These are phyloP conservation scores for Scutellaria galericulata DNA, from an alignment of 257 asterid species.

Conservation along the genomic window DNA sequence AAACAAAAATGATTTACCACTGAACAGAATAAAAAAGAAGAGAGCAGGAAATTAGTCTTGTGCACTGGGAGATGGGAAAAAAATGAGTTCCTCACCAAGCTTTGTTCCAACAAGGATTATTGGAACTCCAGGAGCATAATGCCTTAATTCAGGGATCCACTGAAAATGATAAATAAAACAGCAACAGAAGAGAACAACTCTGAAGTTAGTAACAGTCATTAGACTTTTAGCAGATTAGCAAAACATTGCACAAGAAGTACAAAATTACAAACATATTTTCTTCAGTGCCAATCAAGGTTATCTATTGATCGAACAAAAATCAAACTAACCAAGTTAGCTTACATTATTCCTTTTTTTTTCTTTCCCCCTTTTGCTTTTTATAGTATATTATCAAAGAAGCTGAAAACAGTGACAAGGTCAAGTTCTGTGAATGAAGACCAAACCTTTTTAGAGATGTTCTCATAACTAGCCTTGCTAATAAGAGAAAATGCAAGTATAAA, in stretches of 20 bases:
- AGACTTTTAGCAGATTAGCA: not conserved
- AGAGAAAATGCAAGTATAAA: constrained; percentile 87
- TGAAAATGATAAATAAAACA: constrained; percentile 36
- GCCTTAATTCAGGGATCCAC: constrained; percentile 94
- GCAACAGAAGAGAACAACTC: not conserved
- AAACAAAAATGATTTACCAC: no score
- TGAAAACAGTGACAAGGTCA: not conserved
- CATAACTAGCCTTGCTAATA: constrained; percentile 85
- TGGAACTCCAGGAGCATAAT: constrained; percentile 87
- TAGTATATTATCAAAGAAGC: constrained; percentile 13
- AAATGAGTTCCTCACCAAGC: constrained; percentile 62
- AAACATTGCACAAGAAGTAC: not conserved
- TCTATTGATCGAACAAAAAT: not conserved
- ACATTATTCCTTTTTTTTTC: no score
- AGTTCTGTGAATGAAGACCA: not conserved
- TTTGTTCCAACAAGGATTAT: constrained; percentile 89
- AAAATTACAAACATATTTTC: not conserved
- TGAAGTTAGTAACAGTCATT: constrained; percentile 15
- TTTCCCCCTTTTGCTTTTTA: not conserved
- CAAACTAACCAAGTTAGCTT: no score
- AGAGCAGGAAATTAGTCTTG: not conserved
- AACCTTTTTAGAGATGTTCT: constrained; percentile 70
- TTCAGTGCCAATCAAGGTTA: not conserved
- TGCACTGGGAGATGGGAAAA: constrained; percentile 24
- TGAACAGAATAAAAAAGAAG: no score